phyloP scores from a whole-genome alignment of 495 filamentous ascomycete species.

The Aspergillus haitiensis region DNA sequence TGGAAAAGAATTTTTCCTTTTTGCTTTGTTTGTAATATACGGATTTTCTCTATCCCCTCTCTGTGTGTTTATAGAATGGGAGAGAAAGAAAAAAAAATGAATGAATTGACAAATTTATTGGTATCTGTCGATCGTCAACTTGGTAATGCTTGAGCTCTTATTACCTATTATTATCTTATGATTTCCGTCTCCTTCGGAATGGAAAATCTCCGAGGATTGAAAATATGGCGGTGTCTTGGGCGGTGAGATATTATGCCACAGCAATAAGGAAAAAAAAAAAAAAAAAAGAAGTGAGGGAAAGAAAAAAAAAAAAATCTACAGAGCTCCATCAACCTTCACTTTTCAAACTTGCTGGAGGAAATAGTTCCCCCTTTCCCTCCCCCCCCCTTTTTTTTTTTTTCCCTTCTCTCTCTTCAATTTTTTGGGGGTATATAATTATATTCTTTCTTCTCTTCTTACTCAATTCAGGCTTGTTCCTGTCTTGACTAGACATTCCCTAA shows the following conservation, averaged over 20 bases:
- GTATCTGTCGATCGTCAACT: too few relatives aligned
- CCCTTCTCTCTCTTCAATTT: neutral
- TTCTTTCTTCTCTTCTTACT: conserved; percentile 13
- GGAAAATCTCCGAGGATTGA: neutral
- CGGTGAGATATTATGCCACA: conserved; percentile 37
- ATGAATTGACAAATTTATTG: too few relatives aligned
- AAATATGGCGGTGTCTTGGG: conserved; percentile 31
- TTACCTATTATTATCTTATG: too few relatives aligned
- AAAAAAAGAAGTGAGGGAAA: conserved; percentile 26
- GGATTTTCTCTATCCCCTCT: neutral
- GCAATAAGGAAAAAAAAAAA: conserved; percentile 17
- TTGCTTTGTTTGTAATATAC: neutral
- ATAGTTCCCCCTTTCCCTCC: too few relatives aligned
- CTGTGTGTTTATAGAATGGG: neutral
- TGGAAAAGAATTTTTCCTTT: neutral
- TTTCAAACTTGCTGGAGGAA: too few relatives aligned
- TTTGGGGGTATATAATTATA: neutral
- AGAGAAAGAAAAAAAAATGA: too few relatives aligned
- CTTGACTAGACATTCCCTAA: too few relatives aligned
- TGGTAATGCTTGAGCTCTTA: too few relatives aligned
- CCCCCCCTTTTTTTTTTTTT: conserved; percentile 7
- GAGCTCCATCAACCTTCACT: neutral
- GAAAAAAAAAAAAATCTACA: conserved; percentile 33
- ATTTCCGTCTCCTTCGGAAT: neutral
- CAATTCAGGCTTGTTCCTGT: too few relatives aligned